These are phyloP conservation scores for Polytrichum commune DNA, from an alignment of 225 moss, liverwort and hornwort species.

Conservation along the genomic window DNA sequence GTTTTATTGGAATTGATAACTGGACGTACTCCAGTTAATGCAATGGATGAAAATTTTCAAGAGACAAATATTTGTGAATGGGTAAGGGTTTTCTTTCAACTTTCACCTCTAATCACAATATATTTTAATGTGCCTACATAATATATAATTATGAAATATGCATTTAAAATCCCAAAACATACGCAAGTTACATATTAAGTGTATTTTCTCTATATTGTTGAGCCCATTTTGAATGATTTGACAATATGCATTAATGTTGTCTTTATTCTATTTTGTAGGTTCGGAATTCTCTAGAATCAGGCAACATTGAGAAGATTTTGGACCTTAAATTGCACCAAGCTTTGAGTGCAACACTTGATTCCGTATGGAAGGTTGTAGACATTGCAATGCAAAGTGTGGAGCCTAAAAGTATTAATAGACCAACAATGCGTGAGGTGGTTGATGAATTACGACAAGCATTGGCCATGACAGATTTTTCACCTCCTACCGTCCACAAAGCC, in stretches of 20 bases:
- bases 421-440: constrained; percentile 5
- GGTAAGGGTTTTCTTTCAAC: background rate
- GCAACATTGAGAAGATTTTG: background rate
- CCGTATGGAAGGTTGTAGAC: constrained; percentile 32
- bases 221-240: too few relatives aligned
- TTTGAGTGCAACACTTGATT: constrained; percentile 6
- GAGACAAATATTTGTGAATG: background rate
- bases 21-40: constrained; percentile 7
- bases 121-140: background rate
- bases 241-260: too few relatives aligned
- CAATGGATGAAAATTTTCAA: background rate
- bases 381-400: constrained; percentile 17
- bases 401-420: background rate
- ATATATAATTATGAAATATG: background rate
- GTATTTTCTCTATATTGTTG: too few relatives aligned
- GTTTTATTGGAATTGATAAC: constrained; percentile 29
- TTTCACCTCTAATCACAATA: too few relatives aligned
- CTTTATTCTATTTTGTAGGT: background rate
- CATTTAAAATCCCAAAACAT: too few relatives aligned
- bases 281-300: background rate
- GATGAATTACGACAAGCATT: constrained; percentile 3
- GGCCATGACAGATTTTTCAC: too few relatives aligned
- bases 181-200: too few relatives aligned
- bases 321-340: background rate
- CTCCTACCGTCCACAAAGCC: too few relatives aligned